Evolutionary conservation across 768 basidiomycete species (phyloP), one percentile per base, ranked within the genome.

Genomic region (Leucocoprinus sp.): DNA sequence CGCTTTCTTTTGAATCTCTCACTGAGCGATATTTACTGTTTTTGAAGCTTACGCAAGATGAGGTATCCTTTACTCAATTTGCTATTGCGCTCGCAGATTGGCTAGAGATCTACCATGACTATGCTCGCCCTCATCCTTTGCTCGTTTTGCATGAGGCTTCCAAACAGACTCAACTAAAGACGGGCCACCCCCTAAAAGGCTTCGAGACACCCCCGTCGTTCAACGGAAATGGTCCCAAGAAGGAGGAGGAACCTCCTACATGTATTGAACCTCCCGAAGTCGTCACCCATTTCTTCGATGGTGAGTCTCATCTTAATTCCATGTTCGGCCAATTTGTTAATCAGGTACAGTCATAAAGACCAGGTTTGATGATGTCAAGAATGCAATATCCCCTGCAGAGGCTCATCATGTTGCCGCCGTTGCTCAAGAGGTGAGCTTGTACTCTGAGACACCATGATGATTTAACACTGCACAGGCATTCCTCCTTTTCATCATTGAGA

Each of bases 101-200:
- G 87, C 68, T 91, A 12, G 82, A 78, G 49, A 82, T 82, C 5
- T 80, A 84, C 58, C 86, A 91, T 52, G 71, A 85, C 48, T 65
- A 84, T 54, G 68, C 77, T 26, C 82, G 88, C 2, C 88, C 85
- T 3, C 80, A 78, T 15, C 76, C 84, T 2, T 62, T 75, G 5
- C 73, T 75, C 12, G 84, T 87, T 24, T 65, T 87, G 18, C 84
- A 82, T 5, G 87, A 87, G 58, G 83, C 81, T 24, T 75, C 83
- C 5, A 87, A 79, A 53, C 76, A 80, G 58, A 77, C 78, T 0
- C 78, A 86, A 54, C 62, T 78, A 33, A 87, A 84, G 62, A 80
- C 80, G 0, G 82, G 82, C 0, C 71, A 78, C 48, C 80, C 82
- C 5, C 61, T 83, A 48, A 79, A 80, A 57, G 81, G 81, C 5